phyloP scores from a whole-genome alignment of 2,329 filamentous ascomycete species.

The Alternaria burnsii region DNA sequence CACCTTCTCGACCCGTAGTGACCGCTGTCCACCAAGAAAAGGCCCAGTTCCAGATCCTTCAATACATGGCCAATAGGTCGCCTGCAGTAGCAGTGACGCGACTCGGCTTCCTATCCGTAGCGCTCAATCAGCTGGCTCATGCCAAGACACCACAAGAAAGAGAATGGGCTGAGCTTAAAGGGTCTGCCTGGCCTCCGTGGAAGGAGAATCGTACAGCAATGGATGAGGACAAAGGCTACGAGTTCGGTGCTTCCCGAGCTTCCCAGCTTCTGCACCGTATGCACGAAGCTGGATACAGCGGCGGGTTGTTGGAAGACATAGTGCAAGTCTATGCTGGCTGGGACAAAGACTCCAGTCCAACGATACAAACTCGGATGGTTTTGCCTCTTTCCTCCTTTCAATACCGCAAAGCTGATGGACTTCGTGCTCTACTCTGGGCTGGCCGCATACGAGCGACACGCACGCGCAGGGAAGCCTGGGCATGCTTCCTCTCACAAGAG shows the following conservation, averaged over 20 bases:
- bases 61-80: constrained; percentile 63
- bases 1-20: constrained; percentile 59
- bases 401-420: constrained; percentile 5
- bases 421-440: constrained; percentile 59
- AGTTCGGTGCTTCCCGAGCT: constrained; percentile 66
- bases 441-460: constrained; percentile 67
- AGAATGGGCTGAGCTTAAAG: constrained; percentile 67
- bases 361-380: constrained; percentile 66
- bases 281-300: constrained; percentile 66
- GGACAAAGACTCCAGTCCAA: constrained; percentile 70
- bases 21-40: constrained; percentile 61
- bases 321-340: constrained; percentile 66
- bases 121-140: constrained; percentile 65
- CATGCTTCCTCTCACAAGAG: constrained; percentile 67
- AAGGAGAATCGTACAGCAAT: constrained; percentile 69
- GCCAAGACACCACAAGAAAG: constrained; percentile 64
- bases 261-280: constrained; percentile 64
- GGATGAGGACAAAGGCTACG: constrained; percentile 64
- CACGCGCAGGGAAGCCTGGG: constrained; percentile 71
- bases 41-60: constrained; percentile 65
- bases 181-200: constrained; percentile 71
- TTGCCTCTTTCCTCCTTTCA: constrained; percentile 35
- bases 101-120: constrained; percentile 65
- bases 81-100: constrained; percentile 65
- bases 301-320: constrained; percentile 61